Base-by-base conservation (phyloP, 2,329 filamentous ascomycete species). In the Diatrype stigma region DNA sequence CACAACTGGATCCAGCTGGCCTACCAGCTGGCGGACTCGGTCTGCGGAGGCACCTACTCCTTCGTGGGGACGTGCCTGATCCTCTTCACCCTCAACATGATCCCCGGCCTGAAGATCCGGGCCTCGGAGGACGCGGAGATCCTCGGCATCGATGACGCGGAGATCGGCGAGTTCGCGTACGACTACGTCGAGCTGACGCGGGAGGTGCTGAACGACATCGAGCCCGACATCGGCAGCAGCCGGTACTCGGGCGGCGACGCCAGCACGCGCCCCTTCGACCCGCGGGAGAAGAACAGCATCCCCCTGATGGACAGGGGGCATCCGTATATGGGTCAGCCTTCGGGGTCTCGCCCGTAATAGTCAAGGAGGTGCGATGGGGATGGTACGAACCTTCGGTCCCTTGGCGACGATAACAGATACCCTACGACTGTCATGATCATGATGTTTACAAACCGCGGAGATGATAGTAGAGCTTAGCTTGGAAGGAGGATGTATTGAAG, bases 121-220 rank as follows among this genome's bases (percentile, higher is more conserved):
- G 86, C 85, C 0, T 78, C 74, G 14, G 86, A 90, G 60, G 87
- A 94, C 56, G 87, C 89, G 35, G 90, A 96, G 70, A 84, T 91
- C 47, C 75, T 90, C 40, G 90, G 90, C 58, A 91, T 95, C 53
- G 90, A 96, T 63, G 91, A 96, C 62, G 85, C 88, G 22, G 90
- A 96, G 71, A 89, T 96, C 63, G 91, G 91, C 67, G 91, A 96
- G 73, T 96, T 94, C 67, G 91, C 90, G n/a, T 96, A 96, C 68
- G 91, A 96, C 70, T 96, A 95, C 62, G 89, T 96, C 58, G 90
- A 95, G 76, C 76, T 94, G 57, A 73, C 69, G 22, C 60, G 69
- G 34, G 75, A 78, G 60, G 73, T 78, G 37, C 63, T 77, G 46
- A 76, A 72, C 53, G 75, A 76, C 42, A 65, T 73, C 8, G 74